These are phyloP conservation scores for Candida chauliodis DNA, from an alignment of 805 yeast genomes.

Conservation along the genomic window DNA sequence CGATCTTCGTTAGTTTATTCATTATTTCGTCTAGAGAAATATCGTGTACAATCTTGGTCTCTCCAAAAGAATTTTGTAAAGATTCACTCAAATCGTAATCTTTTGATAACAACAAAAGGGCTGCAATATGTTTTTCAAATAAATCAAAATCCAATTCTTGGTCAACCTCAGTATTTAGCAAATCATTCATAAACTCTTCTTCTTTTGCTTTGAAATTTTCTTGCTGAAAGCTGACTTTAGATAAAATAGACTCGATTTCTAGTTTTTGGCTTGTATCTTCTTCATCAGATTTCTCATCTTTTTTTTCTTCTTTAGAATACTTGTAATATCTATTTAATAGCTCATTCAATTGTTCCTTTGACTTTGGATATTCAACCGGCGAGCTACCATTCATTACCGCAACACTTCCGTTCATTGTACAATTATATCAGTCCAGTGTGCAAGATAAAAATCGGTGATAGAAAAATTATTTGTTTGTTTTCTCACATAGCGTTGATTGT, in stretches of 20 bases:
- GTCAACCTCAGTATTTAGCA: constrained; percentile 11
- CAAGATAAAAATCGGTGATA: background rate
- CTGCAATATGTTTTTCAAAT: constrained; percentile 56
- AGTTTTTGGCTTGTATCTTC: constrained; percentile 20
- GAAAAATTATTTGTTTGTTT: background rate
- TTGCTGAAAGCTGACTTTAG: constrained; percentile 23
- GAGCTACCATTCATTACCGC: background rate
- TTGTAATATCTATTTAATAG: constrained; percentile 26
- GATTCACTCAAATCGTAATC: constrained; percentile 62
- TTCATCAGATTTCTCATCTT: constrained; percentile 16
- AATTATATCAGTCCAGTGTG: background rate
- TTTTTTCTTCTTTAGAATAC: constrained; percentile 13
- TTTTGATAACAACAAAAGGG: constrained; percentile 60
- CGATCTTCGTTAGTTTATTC: constrained; percentile 4
- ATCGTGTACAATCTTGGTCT: constrained; percentile 2
- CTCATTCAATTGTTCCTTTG: constrained; percentile 23
- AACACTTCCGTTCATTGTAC: constrained; percentile 3
- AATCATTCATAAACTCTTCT: constrained; percentile 17
- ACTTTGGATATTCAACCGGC: constrained; percentile 16
- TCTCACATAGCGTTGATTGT: background rate
- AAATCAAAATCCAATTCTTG: constrained; percentile 34
- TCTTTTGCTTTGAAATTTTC: constrained; percentile 20
- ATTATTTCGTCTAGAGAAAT: constrained; percentile 7
- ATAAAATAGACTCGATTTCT: constrained; percentile 28
- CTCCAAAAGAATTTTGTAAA: constrained; percentile 36